Evolutionary conservation across 495 filamentous ascomycete species (phyloP).

Genomic region (Massariosphaeria phaeospora): DNA sequence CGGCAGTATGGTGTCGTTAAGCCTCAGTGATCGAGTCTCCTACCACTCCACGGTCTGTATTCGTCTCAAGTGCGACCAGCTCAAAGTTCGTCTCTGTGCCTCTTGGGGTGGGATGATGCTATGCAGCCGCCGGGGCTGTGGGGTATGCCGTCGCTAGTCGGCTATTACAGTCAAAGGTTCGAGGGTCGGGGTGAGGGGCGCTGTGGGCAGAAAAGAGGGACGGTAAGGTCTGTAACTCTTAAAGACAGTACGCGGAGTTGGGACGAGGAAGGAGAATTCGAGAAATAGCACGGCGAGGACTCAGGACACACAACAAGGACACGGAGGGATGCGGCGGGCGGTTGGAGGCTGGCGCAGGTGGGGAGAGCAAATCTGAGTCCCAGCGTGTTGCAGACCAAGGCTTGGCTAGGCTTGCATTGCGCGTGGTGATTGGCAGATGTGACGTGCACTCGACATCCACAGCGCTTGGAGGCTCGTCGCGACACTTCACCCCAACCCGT

Average conservation of each 20-base stretch:
- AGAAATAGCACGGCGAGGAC: constrained; percentile 18
- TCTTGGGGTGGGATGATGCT: background rate
- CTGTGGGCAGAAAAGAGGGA: constrained; percentile 15
- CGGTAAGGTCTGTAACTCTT: constrained; percentile 22
- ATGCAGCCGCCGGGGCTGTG: constrained; percentile 19
- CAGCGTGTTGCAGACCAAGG: constrained; percentile 18
- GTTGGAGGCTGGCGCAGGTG: constrained; percentile 25
- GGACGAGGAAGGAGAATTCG: constrained; percentile 19
- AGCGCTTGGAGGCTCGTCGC: constrained; percentile 8
- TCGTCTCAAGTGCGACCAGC: constrained; percentile 9
- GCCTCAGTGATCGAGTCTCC: constrained; percentile 6
- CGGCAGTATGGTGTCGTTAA: constrained; percentile 34
- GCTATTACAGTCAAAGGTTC: background rate
- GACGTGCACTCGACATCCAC: constrained; percentile 19
- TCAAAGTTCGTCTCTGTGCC: background rate
- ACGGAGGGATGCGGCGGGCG: constrained; percentile 23
- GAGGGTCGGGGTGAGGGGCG: background rate
- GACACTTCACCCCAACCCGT: background rate
- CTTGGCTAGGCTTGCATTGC: constrained; percentile 22
- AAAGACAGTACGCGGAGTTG: constrained; percentile 26
- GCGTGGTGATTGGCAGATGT: constrained; percentile 14
- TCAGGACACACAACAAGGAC: too few relatives aligned
- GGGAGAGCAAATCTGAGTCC: constrained; percentile 28
- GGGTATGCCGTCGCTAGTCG: background rate
- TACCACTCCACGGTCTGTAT: constrained; percentile 3